These are phyloP conservation scores for Podospora anserina DNA, from an alignment of 495 filamentous ascomycete genomes.

Conservation along the genomic window DNA sequence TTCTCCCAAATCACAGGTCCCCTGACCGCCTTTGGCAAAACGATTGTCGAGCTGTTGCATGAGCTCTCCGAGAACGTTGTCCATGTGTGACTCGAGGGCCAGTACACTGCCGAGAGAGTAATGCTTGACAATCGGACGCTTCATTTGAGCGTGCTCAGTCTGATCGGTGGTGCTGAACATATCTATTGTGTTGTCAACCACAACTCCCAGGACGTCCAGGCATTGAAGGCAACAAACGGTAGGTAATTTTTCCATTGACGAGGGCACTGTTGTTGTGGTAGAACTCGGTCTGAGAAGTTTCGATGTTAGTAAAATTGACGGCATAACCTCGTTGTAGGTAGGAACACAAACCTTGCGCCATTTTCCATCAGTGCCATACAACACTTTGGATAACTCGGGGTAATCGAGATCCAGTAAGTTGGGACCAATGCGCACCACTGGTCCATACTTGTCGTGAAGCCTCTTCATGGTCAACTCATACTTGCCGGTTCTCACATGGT, in stretches of 20 bases:
- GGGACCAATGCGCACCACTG: conserved; percentile 54
- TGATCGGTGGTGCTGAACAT: conserved; percentile 35
- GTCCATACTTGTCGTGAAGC: conserved; percentile 49
- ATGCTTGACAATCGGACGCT: conserved; percentile 38
- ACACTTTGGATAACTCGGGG: conserved; percentile 31
- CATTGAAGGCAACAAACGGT: conserved; percentile 16
- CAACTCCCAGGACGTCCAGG: neutral
- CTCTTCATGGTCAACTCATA: conserved; percentile 28
- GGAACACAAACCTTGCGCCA: conserved; percentile 24
- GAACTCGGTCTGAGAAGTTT: conserved; percentile 37
- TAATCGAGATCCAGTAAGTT: conserved; percentile 48
- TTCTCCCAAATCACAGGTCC: conserved; percentile 31
- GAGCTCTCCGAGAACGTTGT: conserved; percentile 31
- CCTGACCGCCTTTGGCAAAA: conserved; percentile 27
- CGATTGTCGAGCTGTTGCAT: conserved; percentile 35
- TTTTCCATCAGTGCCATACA: conserved; percentile 37
- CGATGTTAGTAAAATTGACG: neutral
- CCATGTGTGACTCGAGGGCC: conserved; percentile 36
- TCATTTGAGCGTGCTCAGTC: conserved; percentile 31
- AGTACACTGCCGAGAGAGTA: conserved; percentile 34
- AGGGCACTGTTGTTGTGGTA: conserved; percentile 37
- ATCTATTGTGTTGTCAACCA: neutral
- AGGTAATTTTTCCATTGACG: conserved; percentile 36
- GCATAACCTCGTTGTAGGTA: neutral
- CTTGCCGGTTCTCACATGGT: conserved; percentile 24